Base-by-base conservation (phyloP, 225 moss, liverwort and hornwort genomes). In the Pseudisothecium myosuroides region DNA sequence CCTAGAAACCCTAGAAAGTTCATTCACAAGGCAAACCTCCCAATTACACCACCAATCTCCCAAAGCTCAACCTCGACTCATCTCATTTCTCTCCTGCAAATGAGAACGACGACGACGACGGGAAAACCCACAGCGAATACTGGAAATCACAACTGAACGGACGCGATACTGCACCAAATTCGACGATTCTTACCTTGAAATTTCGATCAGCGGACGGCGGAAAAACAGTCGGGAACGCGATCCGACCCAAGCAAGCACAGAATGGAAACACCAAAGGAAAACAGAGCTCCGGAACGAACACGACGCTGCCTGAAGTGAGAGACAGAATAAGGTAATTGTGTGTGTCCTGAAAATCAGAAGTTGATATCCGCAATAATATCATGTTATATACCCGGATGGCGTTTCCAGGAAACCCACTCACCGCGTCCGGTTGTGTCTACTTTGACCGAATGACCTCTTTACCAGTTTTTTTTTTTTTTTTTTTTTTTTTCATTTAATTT, bases 121-220 rank as follows among this genome's bases (percentile, higher is more conserved):
- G 69, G 20, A 56, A 69, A 84, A 14, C 69, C 31, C 55, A 55
- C 19, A 31, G 29, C 36, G 36, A 64, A 17, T 12, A 39, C 23
- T 63, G 59, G 45, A 65, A 76, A 71, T 55, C 47, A 85, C 55
- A 81, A 62, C 68, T 59, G 27, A 37, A 50, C 34, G 34, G 29
- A 49, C 77, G 47, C 78, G 8, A 65, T 24, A 81, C 13, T n/a
- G 27, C 78, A 86, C 67, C 92, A 80, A 89, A 90, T 80, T 78
- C 39, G 74, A 43, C 64, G 68, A 83, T 69, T 31, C 88, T 83
- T 80, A 92, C 93, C 90, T 91, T 36, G 37, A 76, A 79, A 87
- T 49, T 52, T 76, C 78, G 54, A 90, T 10, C 63, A 64, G 88
- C 41, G 63, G 37, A 84, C 50, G 68, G 76, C 12, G 49, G 28